Percentiles rank a stretch among this genome's conserved stretches.
These are phyloP conservation scores for Peronospora destructor DNA, from an alignment of 352 stramenopile genomes.

Conservation along the genomic window DNA sequence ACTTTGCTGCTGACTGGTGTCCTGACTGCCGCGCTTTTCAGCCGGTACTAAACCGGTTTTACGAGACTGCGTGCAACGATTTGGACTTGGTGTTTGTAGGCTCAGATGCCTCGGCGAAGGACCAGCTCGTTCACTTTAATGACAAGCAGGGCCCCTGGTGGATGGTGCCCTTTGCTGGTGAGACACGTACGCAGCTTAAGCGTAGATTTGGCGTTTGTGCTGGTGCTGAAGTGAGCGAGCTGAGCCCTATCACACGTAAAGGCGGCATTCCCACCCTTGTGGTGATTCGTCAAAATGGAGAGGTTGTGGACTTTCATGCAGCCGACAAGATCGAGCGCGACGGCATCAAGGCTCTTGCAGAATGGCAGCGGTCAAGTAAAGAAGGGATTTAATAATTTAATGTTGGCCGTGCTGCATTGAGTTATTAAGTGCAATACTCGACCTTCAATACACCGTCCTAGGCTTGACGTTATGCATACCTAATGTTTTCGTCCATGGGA, in stretches of 20 bases:
- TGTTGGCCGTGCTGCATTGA: no score
- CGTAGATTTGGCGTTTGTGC: conserved; percentile 76
- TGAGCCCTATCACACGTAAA: conserved; percentile 57
- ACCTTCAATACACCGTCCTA: no score
- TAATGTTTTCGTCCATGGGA: no score
- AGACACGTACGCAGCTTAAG: conserved; percentile 65
- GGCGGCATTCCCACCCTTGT: conserved; percentile 71
- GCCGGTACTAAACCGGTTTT: conserved; percentile 68
- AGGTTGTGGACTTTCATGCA: conserved; percentile 62
- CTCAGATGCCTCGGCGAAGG: conserved; percentile 51
- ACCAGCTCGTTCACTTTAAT: conserved; percentile 56
- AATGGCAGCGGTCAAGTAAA: conserved; percentile 32
- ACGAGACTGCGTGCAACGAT: conserved; percentile 38
- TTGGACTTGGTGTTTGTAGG: conserved; percentile 78
- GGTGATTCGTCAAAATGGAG: conserved; percentile 50
- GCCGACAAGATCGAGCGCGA: conserved; percentile 54
- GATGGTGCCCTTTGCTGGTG: conserved; percentile 61
- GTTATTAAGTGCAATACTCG: no score
- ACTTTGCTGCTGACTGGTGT: conserved; percentile 82
- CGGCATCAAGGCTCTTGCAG: conserved; percentile 33
- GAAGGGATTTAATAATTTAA: neutral
- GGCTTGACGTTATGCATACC: no score
- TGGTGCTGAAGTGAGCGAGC: conserved; percentile 43
- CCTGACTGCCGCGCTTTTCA: conserved; percentile 77
- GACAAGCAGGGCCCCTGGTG: conserved; percentile 75